Evolutionary conservation across 176 grass and related monocot species (phyloP).

Genomic region (Carex cristatella): DNA sequence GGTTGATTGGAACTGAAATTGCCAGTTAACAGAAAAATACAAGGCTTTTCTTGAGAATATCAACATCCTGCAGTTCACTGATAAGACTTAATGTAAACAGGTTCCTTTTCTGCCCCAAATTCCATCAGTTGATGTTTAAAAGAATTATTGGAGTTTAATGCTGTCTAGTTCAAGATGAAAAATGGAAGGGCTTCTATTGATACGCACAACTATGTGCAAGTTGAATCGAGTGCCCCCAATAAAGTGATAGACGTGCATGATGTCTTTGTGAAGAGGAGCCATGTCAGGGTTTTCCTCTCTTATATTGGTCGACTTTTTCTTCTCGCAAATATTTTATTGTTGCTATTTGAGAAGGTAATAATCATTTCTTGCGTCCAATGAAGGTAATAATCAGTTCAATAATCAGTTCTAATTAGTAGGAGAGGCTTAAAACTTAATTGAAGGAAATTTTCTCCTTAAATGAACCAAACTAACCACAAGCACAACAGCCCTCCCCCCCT

Average conservation of each 20-base stretch:
- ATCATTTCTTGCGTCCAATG: not conserved
- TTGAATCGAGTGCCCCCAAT: not conserved
- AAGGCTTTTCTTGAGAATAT: not conserved
- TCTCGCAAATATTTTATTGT: constrained; percentile 28
- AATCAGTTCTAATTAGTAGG: not conserved
- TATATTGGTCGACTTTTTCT: constrained; percentile 25
- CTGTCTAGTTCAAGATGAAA: constrained; percentile 14
- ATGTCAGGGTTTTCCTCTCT: constrained; percentile 29
- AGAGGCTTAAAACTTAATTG: not conserved
- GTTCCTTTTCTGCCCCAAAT: not conserved
- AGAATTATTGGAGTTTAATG: not conserved
- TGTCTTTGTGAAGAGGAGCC: constrained; percentile 41
- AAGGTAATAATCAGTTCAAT: not conserved
- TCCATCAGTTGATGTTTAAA: not conserved
- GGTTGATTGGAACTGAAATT: not conserved
- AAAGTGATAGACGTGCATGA: constrained; percentile 56
- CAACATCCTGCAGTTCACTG: not conserved
- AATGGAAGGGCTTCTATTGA: not conserved
- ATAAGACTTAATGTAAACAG: not conserved
- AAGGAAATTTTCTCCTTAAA: not conserved
- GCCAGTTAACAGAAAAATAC: not conserved
- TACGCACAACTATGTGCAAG: constrained; percentile 1
- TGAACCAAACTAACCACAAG: not conserved
- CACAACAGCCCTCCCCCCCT: not conserved
- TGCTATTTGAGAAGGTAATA: constrained; percentile 41